Evolutionary conservation across 2,329 filamentous ascomycete genomes (phyloP).

Genomic region (Echinosphaeria canescens): DNA sequence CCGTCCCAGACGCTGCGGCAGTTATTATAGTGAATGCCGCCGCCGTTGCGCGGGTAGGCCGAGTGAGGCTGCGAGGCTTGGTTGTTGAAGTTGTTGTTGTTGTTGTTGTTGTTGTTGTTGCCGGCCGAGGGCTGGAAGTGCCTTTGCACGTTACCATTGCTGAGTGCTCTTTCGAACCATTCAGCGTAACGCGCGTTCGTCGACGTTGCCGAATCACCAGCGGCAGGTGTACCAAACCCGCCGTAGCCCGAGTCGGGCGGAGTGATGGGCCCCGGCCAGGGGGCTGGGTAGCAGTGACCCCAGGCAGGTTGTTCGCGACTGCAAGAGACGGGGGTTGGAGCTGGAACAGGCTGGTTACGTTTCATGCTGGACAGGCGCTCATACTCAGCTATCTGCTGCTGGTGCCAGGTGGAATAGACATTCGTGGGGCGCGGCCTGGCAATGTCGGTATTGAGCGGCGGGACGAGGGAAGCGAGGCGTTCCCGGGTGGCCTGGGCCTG

Average conservation of each 20-base stretch:
- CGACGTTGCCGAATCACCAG: constrained; percentile 29
- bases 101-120: too few species aligned
- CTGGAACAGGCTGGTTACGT: constrained; percentile 12
- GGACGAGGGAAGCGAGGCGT: constrained; percentile 22
- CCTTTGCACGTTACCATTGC: too few species aligned
- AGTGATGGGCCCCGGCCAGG: constrained; percentile 19
- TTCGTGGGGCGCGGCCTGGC: constrained; percentile 12
- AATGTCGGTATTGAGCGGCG: constrained; percentile 21
- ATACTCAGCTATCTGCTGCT: constrained; percentile 32
- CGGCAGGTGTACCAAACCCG: constrained; percentile 38
- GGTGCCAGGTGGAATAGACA: constrained; percentile 22
- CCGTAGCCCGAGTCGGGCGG: constrained; percentile 40
- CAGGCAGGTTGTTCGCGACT: constrained; percentile 23
- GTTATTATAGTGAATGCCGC: constrained; percentile 22
- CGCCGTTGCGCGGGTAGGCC: constrained; percentile 18
- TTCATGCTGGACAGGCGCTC: constrained; percentile 21
- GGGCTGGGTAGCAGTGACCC: too few species aligned
- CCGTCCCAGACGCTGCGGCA: constrained; percentile 26
- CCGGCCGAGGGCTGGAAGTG: too few species aligned
- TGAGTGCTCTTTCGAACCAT: constrained; percentile 24
- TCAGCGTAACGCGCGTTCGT: constrained; percentile 33
- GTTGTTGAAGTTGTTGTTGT: constrained; percentile 11
- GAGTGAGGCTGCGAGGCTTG: constrained; percentile 16
- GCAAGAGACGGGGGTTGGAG: too few species aligned
- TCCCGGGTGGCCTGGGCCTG: constrained; percentile 24